A percentile compares a stretch with the other conserved stretches of the same genome.
These are phyloP conservation scores for Schizonepeta tenuifolia DNA, from an alignment of 257 asterid species.

Conservation along the genomic window DNA sequence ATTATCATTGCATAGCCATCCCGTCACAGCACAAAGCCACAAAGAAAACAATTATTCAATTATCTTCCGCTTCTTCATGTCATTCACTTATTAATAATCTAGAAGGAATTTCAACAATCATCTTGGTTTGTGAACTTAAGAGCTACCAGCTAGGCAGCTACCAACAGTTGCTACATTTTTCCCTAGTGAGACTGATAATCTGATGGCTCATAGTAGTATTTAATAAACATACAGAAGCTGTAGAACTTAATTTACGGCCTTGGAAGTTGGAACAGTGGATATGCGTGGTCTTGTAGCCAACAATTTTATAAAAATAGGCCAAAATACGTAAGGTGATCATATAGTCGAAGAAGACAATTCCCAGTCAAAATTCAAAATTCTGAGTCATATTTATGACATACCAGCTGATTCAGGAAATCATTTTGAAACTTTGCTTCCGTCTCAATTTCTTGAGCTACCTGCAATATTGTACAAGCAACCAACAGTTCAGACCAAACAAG, in stretches of 20 bases:
- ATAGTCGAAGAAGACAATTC: background rate
- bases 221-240: background rate
- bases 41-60: background rate
- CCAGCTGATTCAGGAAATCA: slow-evolving; percentile 92
- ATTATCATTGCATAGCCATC: background rate
- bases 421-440: slow-evolving; percentile 86
- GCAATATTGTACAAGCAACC: slow-evolving; percentile 35
- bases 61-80: background rate
- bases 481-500: slow-evolving; percentile 13
- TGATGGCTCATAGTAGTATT: background rate
- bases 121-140: background rate
- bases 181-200: background rate
- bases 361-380: background rate
- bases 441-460: slow-evolving; percentile 93
- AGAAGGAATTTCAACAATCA: background rate
- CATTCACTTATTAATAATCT: background rate
- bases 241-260: background rate
- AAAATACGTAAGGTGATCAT: background rate
- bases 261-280: background rate
- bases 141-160: background rate
- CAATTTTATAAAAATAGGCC: background rate
- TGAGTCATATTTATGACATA: slow-evolving; percentile 40
- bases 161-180: background rate
- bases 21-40: slow-evolving; percentile 4
- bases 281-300: background rate